phyloP scores from a whole-genome alignment of 495 filamentous ascomycete species.

The Xanthoparmelia taractica region DNA sequence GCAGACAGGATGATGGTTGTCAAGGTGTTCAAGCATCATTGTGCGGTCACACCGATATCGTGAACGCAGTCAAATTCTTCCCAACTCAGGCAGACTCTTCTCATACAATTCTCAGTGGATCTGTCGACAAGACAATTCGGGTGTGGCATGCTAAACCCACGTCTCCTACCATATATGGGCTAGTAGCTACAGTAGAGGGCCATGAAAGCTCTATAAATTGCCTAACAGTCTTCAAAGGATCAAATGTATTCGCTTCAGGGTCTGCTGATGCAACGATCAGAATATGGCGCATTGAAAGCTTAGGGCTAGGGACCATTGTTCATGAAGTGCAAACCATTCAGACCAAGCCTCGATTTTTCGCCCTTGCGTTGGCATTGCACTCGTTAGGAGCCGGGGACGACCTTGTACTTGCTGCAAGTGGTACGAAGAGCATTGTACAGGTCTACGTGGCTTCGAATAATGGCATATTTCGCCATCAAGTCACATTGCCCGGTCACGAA shows the following conservation, averaged over 20 bases:
- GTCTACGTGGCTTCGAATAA: conserved; percentile 52
- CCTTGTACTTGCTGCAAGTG: conserved; percentile 68
- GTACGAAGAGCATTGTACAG: conserved; percentile 70
- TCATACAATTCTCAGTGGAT: conserved; percentile 65
- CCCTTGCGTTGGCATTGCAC: conserved; percentile 63
- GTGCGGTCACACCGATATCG: conserved; percentile 70
- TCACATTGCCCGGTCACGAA: conserved; percentile 82
- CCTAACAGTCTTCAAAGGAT: conserved; percentile 50
- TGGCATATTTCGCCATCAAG: conserved; percentile 58
- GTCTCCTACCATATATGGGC: conserved; percentile 30
- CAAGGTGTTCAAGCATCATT: conserved; percentile 61
- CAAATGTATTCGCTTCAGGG: conserved; percentile 59
- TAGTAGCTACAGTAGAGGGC: conserved; percentile 46
- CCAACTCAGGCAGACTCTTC: conserved; percentile 39
- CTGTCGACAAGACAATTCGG: conserved; percentile 69
- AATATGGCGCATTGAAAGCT: conserved; percentile 57
- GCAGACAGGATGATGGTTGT: conserved; percentile 38
- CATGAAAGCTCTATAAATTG: conserved; percentile 75
- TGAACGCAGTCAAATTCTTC: conserved; percentile 79
- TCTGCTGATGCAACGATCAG: conserved; percentile 76
- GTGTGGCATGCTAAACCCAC: conserved; percentile 51
- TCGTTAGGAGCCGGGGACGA: conserved; percentile 42
- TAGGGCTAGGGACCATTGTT: conserved; percentile 30
- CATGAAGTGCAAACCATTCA: conserved; percentile 61
- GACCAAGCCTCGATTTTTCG: conserved; percentile 70